A percentile compares a stretch with the other conserved stretches of the same genome.
These are phyloP conservation scores for Aspergillus sp. DNA, from an alignment of 2,329 filamentous ascomycete genomes.

Conservation along the genomic window DNA sequence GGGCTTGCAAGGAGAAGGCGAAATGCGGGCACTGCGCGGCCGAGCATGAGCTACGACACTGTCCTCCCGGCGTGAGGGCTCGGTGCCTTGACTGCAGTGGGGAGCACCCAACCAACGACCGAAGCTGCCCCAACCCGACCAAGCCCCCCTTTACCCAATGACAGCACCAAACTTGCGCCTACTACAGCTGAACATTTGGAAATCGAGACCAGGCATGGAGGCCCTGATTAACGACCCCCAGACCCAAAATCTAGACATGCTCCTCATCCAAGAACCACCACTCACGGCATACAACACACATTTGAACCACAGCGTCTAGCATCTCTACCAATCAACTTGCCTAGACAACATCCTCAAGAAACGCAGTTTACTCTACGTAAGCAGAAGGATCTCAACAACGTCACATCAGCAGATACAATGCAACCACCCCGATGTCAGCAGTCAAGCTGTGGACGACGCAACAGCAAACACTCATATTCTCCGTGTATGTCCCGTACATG, in stretches of 20 bases:
- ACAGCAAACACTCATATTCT: too few species aligned
- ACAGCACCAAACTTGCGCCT: conserved; percentile 5
- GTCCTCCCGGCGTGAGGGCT: conserved; percentile 16
- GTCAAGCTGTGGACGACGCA: conserved; percentile 17
- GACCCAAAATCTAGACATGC: conserved; percentile 24
- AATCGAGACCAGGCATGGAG: conserved; percentile 24
- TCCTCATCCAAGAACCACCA: conserved; percentile 20
- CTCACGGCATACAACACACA: conserved; percentile 19
- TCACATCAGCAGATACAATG: conserved; percentile 24
- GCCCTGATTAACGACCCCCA: conserved; percentile 28
- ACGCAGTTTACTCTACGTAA: conserved; percentile 27
- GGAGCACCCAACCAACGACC: conserved; percentile 15
- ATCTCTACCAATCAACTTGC: conserved; percentile 23
- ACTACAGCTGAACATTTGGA: conserved; percentile 21
- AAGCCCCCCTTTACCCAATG: not conserved
- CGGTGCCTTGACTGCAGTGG: conserved; percentile 20
- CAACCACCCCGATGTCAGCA: conserved; percentile 24
- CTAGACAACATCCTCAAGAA: conserved; percentile 12
- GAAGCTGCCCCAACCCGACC: not conserved
- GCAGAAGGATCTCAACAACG: conserved; percentile 21
- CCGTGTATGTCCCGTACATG: too few species aligned
- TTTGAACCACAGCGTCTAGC: conserved; percentile 26
- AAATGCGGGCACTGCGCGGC: conserved; percentile 22
- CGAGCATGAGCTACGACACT: conserved; percentile 20
- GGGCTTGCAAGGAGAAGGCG: conserved; percentile 23